phyloP scores from a whole-genome alignment of 176 grass and related monocot species.

The Triticum dicoccoides region DNA sequence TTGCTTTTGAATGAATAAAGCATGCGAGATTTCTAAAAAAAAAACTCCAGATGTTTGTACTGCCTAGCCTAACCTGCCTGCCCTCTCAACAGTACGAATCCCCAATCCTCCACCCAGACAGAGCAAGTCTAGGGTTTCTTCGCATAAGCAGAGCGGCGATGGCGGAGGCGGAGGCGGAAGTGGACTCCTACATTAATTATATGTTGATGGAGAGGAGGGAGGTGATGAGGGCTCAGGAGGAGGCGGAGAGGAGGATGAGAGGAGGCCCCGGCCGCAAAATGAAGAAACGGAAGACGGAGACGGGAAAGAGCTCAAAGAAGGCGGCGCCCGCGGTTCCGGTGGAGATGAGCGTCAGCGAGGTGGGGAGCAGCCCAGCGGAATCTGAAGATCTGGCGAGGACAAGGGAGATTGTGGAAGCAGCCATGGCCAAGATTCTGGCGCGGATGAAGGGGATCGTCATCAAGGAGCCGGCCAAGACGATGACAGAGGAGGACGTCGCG shows the following conservation, averaged over 20 bases:
- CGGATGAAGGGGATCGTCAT: neutral
- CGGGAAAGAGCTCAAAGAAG: neutral
- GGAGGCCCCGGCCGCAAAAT: neutral
- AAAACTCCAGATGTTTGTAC: too few species aligned
- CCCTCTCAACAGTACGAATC: too few species aligned
- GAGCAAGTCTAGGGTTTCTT: neutral
- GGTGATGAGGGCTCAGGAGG: neutral
- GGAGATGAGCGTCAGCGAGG: neutral
- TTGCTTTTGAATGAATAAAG: too few species aligned
- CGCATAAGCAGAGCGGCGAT: neutral
- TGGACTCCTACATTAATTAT: neutral
- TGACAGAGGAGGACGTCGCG: neutral
- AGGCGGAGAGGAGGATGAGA: neutral
- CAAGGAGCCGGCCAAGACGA: neutral
- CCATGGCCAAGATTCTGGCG: neutral
- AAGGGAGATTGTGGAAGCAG: neutral
- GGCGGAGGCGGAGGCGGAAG: neutral
- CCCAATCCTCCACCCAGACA: too few species aligned
- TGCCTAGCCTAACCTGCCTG: too few species aligned
- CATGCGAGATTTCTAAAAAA: too few species aligned
- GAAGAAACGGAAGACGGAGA: neutral
- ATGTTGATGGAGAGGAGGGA: neutral
- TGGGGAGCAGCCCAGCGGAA: neutral
- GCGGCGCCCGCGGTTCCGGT: neutral
- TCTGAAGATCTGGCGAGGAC: neutral